phyloP scores from a whole-genome alignment of 2,329 filamentous ascomycete species.

The Fusarium longipes region DNA sequence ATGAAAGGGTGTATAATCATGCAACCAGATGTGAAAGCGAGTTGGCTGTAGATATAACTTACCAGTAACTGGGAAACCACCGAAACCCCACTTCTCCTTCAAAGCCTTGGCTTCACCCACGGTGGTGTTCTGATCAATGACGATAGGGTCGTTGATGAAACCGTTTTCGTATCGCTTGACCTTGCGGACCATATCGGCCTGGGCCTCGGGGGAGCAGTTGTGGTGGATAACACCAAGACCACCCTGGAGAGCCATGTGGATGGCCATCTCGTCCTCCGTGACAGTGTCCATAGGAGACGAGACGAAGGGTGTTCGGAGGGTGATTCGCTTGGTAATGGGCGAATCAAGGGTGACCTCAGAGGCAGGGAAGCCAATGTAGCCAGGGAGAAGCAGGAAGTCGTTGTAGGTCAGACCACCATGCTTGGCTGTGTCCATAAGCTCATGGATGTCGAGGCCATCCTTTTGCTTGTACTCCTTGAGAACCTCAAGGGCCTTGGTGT shows the following conservation, averaged over 20 bases:
- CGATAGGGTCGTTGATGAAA: conserved; percentile 95
- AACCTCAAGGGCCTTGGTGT: conserved; percentile 79
- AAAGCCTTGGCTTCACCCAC: conserved; percentile 90
- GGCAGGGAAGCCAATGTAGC: conserved; percentile 98
- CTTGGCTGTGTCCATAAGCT: conserved; percentile 89
- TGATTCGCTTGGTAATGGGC: conserved; percentile 93
- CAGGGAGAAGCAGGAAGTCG: conserved; percentile 95
- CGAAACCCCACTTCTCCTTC: conserved; percentile 98
- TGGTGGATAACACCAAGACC: conserved; percentile 97
- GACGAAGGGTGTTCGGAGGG: conserved; percentile 94
- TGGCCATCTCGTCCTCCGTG: conserved; percentile 99
- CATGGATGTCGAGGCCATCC: conserved; percentile 89
- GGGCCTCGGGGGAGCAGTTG: conserved; percentile 97
- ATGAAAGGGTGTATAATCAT: conserved; percentile 84
- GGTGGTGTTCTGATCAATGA: conserved; percentile 87
- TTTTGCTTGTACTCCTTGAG: conserved; percentile 81
- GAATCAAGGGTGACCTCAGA: conserved; percentile 89
- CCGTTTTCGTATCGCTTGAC: conserved; percentile 99
- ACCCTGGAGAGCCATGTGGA: conserved; percentile 91
- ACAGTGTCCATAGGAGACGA: conserved; percentile 99
- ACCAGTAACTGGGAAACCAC: conserved; percentile 99
- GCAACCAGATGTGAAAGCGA: conserved; percentile 49
- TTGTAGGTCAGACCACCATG: conserved; percentile 98
- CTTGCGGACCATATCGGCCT: conserved; percentile 99
- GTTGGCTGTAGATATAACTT: conserved; percentile 58